Base-by-base conservation (phyloP, 2,329 filamentous ascomycete genomes). In the Venturia nashicola region DNA sequence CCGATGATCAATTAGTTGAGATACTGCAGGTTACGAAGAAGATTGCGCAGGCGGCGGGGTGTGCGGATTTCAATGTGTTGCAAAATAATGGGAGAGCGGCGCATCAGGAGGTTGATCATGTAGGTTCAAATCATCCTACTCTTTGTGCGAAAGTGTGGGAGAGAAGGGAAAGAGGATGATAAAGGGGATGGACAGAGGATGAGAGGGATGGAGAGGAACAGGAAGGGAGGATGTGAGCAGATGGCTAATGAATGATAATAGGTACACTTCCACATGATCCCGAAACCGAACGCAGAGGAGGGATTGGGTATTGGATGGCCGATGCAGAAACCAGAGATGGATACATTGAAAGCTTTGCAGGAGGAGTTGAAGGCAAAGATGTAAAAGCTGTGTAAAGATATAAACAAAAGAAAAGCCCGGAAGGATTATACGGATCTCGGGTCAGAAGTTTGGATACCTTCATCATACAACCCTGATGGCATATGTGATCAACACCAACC, bases 231-330 rank as follows among this genome's bases (percentile, higher is more conserved):
- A 23, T n/a, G 14, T 42, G 23, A 6, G 36, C n/a, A 51, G 5
- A 34, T 63, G 32, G 62, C 59, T 62, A 42, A 46, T 59, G 32
- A 36, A 3, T 14, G 8, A 3, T 27, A 5, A 18, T 36, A 91
- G 87, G 89, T 95, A 69, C 92, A 97, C 75, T 93, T 99, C 76
- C 94, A 99, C 73, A 87, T 97, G 85, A 99, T 99, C 67, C 94
- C 94, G 43, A 99, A 99, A 81, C 93, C 94, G 61, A 95, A 90
- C 71, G 79, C 86, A 70, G 72, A 80, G 43, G 89, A 97, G 74
- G 94, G 94, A 7, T 79, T 99, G 61, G 85, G 83, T 5, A 82
- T 97, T 69, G 75, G 77, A 42, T 99, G 94, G 94, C 91, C 92
- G 23, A 79, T 86, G 67, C 83, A 90, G 76, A 76, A 80, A 66